These are phyloP conservation scores for Sphagnum magellanicum DNA, from an alignment of 228 moss, liverwort and hornwort species.

Conservation along the genomic window DNA sequence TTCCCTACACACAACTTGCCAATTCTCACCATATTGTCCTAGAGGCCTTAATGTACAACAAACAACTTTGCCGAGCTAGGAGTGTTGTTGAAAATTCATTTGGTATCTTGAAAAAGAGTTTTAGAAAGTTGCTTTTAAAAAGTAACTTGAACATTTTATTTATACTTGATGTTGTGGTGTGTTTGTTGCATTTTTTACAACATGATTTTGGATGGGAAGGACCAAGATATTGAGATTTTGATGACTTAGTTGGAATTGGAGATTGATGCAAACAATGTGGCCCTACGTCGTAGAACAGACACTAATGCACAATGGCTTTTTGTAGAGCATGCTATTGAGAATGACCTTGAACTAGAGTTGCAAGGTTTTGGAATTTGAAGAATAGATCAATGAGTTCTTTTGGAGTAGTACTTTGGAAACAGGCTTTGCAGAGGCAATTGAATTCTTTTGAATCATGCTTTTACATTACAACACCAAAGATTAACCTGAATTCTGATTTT, in stretches of 20 bases:
- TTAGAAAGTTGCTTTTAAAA: no score
- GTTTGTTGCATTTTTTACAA: no score
- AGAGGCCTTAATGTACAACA: not conserved
- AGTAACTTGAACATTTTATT: no score
- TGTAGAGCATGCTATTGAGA: not conserved
- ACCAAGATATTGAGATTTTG: not conserved
- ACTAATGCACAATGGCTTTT: not conserved
- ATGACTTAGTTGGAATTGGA: not conserved
- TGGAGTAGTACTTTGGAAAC: not conserved
- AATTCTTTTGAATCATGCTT: not conserved
- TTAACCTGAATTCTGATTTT: not conserved
- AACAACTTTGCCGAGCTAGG: no score
- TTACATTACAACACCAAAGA: not conserved
- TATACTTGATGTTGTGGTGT: no score
- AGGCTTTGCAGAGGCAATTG: not conserved
- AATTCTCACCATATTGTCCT: not conserved
- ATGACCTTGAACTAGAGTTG: not conserved
- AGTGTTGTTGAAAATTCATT: no score
- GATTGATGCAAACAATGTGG: not conserved
- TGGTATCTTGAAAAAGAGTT: no score
- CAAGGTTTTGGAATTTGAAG: not conserved
- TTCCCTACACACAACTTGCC: not conserved
- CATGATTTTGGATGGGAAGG: no score
- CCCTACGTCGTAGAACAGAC: rapidly evolving
- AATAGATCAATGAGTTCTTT: not conserved